A percentile compares a stretch with the other conserved stretches of the same genome.
Conservation (phyloP, 495 filamentous ascomycete species). For the Astrocystis sublimbata region DNA sequence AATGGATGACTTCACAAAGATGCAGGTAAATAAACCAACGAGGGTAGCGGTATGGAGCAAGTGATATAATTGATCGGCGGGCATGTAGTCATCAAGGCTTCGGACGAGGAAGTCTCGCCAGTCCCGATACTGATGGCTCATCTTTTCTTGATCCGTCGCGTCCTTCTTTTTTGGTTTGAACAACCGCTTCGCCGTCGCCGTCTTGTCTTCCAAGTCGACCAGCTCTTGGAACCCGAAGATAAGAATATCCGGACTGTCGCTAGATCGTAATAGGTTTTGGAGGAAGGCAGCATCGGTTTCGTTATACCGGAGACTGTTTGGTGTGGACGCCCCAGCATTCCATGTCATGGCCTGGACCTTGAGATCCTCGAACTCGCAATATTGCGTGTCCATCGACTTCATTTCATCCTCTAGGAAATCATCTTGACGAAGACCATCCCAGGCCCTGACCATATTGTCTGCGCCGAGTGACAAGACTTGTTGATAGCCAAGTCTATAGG, state of each 20-base stretch:
- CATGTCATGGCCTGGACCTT: slow-evolving; percentile 81
- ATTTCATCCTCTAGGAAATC: slow-evolving; percentile 92
- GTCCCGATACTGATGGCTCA: slow-evolving; percentile 95
- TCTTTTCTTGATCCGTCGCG: slow-evolving; percentile 83
- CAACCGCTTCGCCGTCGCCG: slow-evolving; percentile 86
- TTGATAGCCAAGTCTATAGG: slow-evolving; percentile 81
- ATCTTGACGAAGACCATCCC: slow-evolving; percentile 92
- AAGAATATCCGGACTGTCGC: slow-evolving; percentile 80
- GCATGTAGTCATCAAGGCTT: slow-evolving; percentile 79
- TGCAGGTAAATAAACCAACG: slow-evolving; percentile 91
- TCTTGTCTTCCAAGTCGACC: slow-evolving; percentile 96
- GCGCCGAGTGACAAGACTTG: slow-evolving; percentile 88
- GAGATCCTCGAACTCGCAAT: slow-evolving; percentile 80
- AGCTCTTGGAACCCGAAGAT: slow-evolving; percentile 98
- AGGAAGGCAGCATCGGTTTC: slow-evolving; percentile 72
- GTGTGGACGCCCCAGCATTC: slow-evolving; percentile 94
- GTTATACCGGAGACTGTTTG: slow-evolving; percentile 70
- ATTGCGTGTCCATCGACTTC: slow-evolving; percentile 77
- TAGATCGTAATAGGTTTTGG: slow-evolving; percentile 66
- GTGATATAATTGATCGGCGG: slow-evolving; percentile 74
- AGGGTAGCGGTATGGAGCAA: slow-evolving; percentile 85
- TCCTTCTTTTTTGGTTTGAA: slow-evolving; percentile 87
- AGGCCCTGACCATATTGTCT: slow-evolving; percentile 80
- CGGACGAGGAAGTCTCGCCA: slow-evolving; percentile 88
- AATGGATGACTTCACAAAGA: slow-evolving; percentile 83